Evolutionary conservation across 1,284 basidiomycete species (phyloP), one percentile per base, ranked within the genome.

Genomic region (Heterobasidion annosum): DNA sequence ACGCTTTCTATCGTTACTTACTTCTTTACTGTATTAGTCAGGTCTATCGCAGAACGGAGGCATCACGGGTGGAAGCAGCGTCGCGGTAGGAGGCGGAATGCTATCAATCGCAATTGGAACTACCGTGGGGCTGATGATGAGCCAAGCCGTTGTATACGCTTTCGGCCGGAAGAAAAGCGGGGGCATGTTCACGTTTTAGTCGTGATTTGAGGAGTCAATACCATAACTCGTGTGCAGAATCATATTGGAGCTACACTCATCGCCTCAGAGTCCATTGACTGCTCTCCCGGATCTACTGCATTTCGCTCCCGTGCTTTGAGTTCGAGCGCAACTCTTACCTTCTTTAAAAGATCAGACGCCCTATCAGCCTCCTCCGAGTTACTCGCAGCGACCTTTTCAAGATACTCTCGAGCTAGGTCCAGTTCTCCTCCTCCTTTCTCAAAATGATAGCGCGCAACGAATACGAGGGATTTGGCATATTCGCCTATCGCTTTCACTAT

Each of bases 31-130:
- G 56, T 56, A 32, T 12, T 63, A 91, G 84, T 92, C 90, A 56
- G 91, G 92, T 53, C 78, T 94, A 51, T 89, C 91, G 13, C 88
- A 91, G 67, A 88, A 89, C 1, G 91, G 90, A 56, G 85, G 82
- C 34, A 50, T 50, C 69, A 83, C 79, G 40, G 85, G 74, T 15
- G 83, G 77, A 49, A 82, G 77, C 63, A 87, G 82, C 10, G 84
- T 88, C 51, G 83, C 86, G 60, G 87, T 88, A 53, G 85, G 86
- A 59, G 78, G 80, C n/a, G 85, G 86, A 5, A 91, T 91, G 90
- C 88, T 93, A 57, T 81, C 88, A 56, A 89, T 93, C 48, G 89
- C 89, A 1, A 92, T 93, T 60, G 92, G 91, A 54, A 93, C 93
- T 64, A 93, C 90, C 1, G 89, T 93, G 52, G 91, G 91, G n/a